Percentiles rank a stretch among this genome's conserved stretches.
Conservation (phyloP, 345 rosid genomes). For the Psidium friedrichsthalianum region DNA sequence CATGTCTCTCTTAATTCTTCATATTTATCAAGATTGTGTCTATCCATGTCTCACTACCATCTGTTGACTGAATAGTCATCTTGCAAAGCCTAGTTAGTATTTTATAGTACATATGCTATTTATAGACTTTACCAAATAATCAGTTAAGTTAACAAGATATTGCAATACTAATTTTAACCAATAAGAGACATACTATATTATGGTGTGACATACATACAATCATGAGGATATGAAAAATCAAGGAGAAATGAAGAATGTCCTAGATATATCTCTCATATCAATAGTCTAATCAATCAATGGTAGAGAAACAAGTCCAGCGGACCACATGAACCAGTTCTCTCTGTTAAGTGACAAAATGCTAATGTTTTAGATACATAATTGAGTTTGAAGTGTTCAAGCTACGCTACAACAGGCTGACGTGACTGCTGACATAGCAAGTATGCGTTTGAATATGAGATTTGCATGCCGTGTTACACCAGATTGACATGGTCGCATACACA, state of each 20-base stretch:
- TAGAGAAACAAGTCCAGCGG: not conserved
- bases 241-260: not conserved
- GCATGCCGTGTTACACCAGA: not conserved
- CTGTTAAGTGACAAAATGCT: no score
- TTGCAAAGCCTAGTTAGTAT: not conserved
- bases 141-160: not conserved
- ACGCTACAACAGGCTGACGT: accelerated
- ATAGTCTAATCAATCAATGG: not conserved
- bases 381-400: not conserved
- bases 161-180: not conserved
- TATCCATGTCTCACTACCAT: not conserved
- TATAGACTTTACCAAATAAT: not conserved
- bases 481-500: not conserved
- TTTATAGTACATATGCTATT: not conserved
- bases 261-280: not conserved
- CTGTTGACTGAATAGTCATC: not conserved
- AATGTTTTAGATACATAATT: no score
- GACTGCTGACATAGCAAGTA: not conserved
- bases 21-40: no score
- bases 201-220: not conserved
- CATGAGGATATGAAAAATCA: not conserved
- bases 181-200: no score
- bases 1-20: not conserved
- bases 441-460: no score
- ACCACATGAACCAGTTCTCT: not conserved